Conservation (phyloP, 2,329 filamentous ascomycete species). For the Nigrograna mackinnonii region DNA sequence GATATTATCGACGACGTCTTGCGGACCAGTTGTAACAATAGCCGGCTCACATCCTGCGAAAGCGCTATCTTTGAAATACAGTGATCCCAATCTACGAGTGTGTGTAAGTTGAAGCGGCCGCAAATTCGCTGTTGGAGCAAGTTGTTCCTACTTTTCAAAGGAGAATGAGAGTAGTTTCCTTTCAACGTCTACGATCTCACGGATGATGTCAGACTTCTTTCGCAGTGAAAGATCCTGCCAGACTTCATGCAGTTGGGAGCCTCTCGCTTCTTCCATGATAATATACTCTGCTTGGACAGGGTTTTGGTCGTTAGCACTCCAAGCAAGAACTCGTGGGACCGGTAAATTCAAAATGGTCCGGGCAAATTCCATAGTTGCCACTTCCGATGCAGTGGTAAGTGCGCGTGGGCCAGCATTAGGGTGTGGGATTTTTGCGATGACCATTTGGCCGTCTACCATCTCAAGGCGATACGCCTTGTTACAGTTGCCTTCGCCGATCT, state of each 20-base stretch:
- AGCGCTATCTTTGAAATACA: conserved; percentile 25
- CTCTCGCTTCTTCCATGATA: conserved; percentile 34
- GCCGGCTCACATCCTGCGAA: conserved; percentile 34
- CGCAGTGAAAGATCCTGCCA: conserved; percentile 24
- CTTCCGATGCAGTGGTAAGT: conserved; percentile 27
- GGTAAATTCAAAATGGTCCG: conserved; percentile 23
- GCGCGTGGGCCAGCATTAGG: conserved; percentile 23
- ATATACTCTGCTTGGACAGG: conserved; percentile 34
- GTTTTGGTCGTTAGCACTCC: conserved; percentile 24
- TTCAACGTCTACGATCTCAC: conserved; percentile 31
- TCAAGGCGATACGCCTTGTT: conserved; percentile 12
- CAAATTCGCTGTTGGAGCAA: conserved; percentile 20
- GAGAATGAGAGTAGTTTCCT: conserved; percentile 29
- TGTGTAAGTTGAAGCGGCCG: conserved; percentile 15
- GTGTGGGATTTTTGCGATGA: conserved; percentile 28
- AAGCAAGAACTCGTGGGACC: conserved; percentile 27
- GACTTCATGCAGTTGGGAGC: conserved; percentile 21
- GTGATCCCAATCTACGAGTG: conserved; percentile 16
- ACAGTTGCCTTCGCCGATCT: conserved; percentile 14
- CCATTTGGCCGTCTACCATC: conserved; percentile 14
- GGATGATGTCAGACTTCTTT: conserved; percentile 21
- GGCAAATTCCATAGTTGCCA: conserved; percentile 31
- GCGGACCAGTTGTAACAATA: conserved; percentile 16
- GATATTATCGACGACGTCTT: conserved; percentile 16
- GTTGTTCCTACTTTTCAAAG: conserved; percentile 25